Conservation (phyloP, 2,329 filamentous ascomycete genomes). For the Fusarium brevicatenulatum region DNA sequence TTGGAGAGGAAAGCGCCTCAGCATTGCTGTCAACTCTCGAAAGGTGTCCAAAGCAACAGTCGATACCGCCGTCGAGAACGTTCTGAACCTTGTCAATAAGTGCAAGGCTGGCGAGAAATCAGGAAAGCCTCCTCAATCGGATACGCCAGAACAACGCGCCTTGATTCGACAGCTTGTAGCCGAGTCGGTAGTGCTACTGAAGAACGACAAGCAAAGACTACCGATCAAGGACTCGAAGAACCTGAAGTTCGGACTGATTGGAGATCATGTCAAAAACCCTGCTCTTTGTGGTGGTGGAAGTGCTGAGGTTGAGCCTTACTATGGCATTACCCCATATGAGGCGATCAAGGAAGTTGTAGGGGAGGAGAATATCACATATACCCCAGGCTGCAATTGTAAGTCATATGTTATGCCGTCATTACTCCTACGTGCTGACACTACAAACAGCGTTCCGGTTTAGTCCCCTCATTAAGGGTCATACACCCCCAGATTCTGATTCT, state of each 20-base stretch:
- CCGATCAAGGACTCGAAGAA: slow-evolving; percentile 29
- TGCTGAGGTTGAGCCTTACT: slow-evolving; percentile 49
- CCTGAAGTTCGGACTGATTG: slow-evolving; percentile 51
- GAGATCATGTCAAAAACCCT: slow-evolving; percentile 53
- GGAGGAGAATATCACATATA: slow-evolving; percentile 27
- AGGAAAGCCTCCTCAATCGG: not conserved
- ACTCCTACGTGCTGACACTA: not conserved
- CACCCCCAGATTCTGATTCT: not conserved
- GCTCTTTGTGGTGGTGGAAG: slow-evolving; percentile 50
- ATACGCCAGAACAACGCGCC: slow-evolving; percentile 24
- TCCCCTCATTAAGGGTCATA: slow-evolving; percentile 24
- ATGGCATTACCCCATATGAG: slow-evolving; percentile 47
- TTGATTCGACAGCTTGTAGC: slow-evolving; percentile 26
- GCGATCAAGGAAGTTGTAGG: slow-evolving; percentile 43
- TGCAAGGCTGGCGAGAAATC: slow-evolving; percentile 1
- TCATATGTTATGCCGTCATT: rapidly evolving
- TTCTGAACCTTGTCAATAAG: slow-evolving; percentile 30
- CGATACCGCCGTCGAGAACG: slow-evolving; percentile 42
- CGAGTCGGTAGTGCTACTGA: slow-evolving; percentile 24
- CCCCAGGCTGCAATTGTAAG: slow-evolving; percentile 38
- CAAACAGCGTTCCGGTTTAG: slow-evolving; percentile 28
- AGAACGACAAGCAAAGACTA: slow-evolving; percentile 3
- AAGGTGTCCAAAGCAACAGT: slow-evolving; percentile 35
- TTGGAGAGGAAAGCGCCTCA: slow-evolving; percentile 37
- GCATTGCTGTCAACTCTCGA: slow-evolving; percentile 42